Conservation (phyloP, 2,329 filamentous ascomycete genomes). For the Sarocladium strictum region DNA sequence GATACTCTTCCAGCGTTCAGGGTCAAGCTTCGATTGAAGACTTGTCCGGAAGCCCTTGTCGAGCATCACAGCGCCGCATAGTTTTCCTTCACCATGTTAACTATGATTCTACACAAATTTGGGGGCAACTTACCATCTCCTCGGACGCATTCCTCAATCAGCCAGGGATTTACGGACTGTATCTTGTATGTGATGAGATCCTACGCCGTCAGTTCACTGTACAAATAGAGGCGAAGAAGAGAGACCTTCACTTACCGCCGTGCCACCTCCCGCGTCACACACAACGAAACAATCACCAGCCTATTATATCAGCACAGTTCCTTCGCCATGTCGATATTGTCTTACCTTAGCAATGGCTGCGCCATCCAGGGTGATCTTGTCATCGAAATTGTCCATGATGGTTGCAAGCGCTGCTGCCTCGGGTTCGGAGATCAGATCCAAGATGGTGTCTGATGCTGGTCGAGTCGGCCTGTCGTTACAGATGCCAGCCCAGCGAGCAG, state of each 20-base stretch:
- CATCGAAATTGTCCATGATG: slow-evolving; percentile 19
- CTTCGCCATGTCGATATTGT: background rate
- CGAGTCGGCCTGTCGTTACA: slow-evolving; percentile 15
- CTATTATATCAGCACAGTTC: background rate
- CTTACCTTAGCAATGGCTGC: slow-evolving; percentile 9
- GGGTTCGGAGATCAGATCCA: slow-evolving; percentile 35
- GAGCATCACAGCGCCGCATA: slow-evolving; percentile 9
- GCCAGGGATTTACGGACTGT: slow-evolving; percentile 15
- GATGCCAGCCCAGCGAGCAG: slow-evolving; percentile 29
- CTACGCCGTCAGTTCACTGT: too few species aligned
- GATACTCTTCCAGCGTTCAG: background rate
- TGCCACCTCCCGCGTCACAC: slow-evolving; percentile 32
- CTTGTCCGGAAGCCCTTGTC: background rate
- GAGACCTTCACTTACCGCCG: slow-evolving; percentile 22
- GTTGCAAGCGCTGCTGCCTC: slow-evolving; percentile 38
- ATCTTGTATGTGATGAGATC: slow-evolving; percentile 36
- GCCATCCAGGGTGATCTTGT: background rate
- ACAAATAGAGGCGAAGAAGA: too few species aligned
- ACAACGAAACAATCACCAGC: slow-evolving; percentile 19
- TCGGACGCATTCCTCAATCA: slow-evolving; percentile 28
- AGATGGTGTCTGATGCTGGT: slow-evolving; percentile 20
- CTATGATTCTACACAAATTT: background rate
- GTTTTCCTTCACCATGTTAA: background rate
- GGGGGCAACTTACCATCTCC: slow-evolving; percentile 25
- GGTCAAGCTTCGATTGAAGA: slow-evolving; percentile 11